Conservation (phyloP, 495 filamentous ascomycete genomes). For the Lasiosphaeria miniovina region DNA sequence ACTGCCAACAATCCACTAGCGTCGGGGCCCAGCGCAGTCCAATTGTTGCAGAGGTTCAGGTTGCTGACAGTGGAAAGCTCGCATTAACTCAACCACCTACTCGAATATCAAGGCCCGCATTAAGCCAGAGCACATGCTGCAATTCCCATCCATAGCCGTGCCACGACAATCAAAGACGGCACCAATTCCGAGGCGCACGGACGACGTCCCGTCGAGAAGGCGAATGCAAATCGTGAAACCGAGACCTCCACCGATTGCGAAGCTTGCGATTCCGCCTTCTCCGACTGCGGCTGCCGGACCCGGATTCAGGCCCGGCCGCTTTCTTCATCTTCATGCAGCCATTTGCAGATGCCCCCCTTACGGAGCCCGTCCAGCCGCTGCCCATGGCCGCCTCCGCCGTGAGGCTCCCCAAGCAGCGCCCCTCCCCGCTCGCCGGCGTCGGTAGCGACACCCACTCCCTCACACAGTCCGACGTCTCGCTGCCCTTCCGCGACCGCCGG, state of each 20-base stretch:
- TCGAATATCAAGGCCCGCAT: neutral
- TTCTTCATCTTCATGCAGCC: constrained; percentile 44
- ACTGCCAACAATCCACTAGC: too few relatives aligned
- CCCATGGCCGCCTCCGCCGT: constrained; percentile 41
- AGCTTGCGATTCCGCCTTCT: too few relatives aligned
- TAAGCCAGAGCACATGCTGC: neutral
- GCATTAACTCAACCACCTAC: neutral
- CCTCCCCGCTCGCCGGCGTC: constrained; percentile 30
- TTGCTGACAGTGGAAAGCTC: too few relatives aligned
- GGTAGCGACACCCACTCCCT: constrained; percentile 22
- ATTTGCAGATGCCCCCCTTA: constrained; percentile 40
- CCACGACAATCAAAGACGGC: neutral
- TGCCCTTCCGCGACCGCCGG: constrained; percentile 43
- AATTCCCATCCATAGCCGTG: neutral
- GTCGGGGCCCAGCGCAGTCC: neutral
- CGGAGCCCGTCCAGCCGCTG: constrained; percentile 39
- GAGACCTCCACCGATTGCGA: too few relatives aligned
- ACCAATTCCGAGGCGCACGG: neutral
- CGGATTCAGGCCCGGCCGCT: neutral
- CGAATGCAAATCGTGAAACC: too few relatives aligned
- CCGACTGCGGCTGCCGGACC: neutral
- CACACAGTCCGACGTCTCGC: constrained; percentile 42
- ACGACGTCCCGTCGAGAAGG: neutral
- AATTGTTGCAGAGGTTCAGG: neutral
- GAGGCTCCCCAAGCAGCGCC: constrained; percentile 34